phyloP scores from a whole-genome alignment of 2,329 filamentous ascomycete species.

The Cylindrodendrum hubeiense region DNA sequence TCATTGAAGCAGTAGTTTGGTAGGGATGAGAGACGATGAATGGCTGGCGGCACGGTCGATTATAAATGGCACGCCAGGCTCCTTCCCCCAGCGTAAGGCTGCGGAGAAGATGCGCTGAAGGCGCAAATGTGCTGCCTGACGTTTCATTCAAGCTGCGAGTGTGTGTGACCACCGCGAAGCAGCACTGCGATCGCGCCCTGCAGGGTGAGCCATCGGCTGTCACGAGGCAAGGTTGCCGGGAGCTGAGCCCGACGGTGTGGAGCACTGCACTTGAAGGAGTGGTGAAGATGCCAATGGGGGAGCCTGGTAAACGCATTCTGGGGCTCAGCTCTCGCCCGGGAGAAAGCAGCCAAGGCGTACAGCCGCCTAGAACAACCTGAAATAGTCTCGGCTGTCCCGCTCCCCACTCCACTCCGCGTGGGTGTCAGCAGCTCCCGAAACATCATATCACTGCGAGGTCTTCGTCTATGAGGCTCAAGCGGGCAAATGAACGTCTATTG shows the following conservation, averaged over 20 bases:
- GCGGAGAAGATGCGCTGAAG: constrained; percentile 8
- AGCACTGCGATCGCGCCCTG: not conserved
- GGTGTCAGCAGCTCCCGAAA: not conserved
- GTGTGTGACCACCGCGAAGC: constrained; percentile 1
- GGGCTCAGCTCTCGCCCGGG: constrained; percentile 38
- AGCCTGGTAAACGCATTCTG: constrained; percentile 6
- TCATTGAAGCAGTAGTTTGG: constrained; percentile 27
- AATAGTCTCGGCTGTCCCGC: constrained; percentile 9
- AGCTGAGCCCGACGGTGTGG: constrained; percentile 32
- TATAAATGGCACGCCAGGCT: constrained; percentile 17
- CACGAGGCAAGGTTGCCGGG: constrained; percentile 30
- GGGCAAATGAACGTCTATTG: not conserved
- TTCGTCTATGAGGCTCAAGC: constrained; percentile 15
- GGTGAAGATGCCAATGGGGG: constrained; percentile 21
- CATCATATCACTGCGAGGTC: not conserved
- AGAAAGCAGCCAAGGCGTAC: constrained; percentile 18
- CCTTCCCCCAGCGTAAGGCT: constrained; percentile 1
- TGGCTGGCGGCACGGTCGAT: constrained; percentile 4
- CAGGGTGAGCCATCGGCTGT: constrained; percentile 4
- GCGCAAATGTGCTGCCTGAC: constrained; percentile 23
- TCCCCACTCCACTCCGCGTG: not conserved
- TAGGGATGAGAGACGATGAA: not conserved
- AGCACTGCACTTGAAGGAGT: constrained; percentile 14
- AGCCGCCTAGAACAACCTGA: constrained; percentile 14
- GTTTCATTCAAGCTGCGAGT: constrained; percentile 5